Evolutionary conservation across 257 asterid genomes (phyloP).

Genomic region (Solanum corneliomulleri): DNA sequence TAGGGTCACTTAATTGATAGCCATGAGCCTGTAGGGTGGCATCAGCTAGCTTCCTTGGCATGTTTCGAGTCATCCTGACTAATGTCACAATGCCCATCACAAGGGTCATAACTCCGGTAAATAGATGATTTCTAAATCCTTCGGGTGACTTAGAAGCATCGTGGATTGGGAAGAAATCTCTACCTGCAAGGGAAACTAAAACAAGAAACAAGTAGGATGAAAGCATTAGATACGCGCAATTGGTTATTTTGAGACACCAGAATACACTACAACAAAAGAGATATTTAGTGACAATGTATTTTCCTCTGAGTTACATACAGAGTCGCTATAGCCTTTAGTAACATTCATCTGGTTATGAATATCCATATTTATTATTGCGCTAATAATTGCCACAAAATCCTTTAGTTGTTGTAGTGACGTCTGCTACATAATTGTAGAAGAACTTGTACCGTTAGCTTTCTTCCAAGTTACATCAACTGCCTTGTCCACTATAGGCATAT

Average conservation of each 20-base stretch:
- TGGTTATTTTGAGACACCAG: neutral
- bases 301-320: neutral
- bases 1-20: conserved; percentile 30
- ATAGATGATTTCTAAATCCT: conserved; percentile 46
- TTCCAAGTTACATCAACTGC: conserved; percentile 36
- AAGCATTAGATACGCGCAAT: neutral
- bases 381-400: neutral
- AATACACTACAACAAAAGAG: neutral
- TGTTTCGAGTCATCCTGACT: conserved; percentile 80
- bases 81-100: conserved; percentile 75
- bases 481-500: conserved; percentile 37
- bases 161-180: conserved; percentile 17
- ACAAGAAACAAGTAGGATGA: neutral
- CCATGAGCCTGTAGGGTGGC: conserved; percentile 46
- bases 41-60: conserved; percentile 73
- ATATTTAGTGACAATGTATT: neutral
- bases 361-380: neutral
- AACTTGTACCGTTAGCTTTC: conserved; percentile 3
- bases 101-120: conserved; percentile 66
- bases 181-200: neutral
- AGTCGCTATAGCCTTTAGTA: neutral
- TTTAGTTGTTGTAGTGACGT: neutral
- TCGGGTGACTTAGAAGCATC: conserved; percentile 21
- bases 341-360: neutral
- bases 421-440: neutral